Evolutionary conservation across 371 early-diverging fungal genomes (phyloP).

Genomic region (Coemansia linderi): DNA sequence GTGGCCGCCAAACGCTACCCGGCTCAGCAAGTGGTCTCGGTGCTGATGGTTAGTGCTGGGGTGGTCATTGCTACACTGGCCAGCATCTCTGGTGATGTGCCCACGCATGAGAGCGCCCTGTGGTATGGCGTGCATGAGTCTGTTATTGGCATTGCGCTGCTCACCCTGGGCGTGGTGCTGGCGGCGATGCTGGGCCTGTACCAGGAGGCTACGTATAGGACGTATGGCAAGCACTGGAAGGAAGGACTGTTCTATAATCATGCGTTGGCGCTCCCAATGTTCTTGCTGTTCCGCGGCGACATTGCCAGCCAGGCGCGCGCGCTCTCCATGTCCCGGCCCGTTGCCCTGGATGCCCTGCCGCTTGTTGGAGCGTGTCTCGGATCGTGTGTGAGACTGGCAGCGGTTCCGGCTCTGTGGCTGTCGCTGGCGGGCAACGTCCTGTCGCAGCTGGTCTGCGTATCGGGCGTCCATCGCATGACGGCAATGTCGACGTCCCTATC

Average conservation of each 20-base stretch:
- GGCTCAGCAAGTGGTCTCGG: conserved; percentile 61
- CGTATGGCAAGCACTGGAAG: conserved; percentile 84
- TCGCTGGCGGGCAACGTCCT: conserved; percentile 68
- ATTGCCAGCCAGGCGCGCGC: conserved; percentile 59
- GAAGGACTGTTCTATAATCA: conserved; percentile 93
- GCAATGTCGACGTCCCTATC: conserved; percentile 78
- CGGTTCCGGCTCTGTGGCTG: conserved; percentile 67
- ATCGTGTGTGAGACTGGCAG: conserved; percentile 1
- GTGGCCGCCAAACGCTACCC: conserved; percentile 70
- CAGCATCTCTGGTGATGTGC: conserved; percentile 2
- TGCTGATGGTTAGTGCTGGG: conserved; percentile 77
- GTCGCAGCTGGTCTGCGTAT: conserved; percentile 86
- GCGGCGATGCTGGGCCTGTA: conserved; percentile 80
- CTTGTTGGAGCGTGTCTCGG: conserved; percentile 3
- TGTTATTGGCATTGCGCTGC: conserved; percentile 70
- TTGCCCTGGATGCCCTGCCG: conserved; percentile 37
- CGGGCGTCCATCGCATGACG: conserved; percentile 83
- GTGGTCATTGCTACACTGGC: conserved; percentile 69
- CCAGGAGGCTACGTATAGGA: conserved; percentile 79
- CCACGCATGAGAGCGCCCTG: neutral
- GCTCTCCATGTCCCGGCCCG: conserved; percentile 37
- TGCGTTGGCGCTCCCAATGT: conserved; percentile 77
- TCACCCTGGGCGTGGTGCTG: conserved; percentile 72
- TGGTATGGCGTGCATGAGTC: conserved; percentile 57
- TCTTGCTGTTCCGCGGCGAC: conserved; percentile 69